phyloP scores from a whole-genome alignment of 139 green algal species.

The Picochlorum sp. region DNA sequence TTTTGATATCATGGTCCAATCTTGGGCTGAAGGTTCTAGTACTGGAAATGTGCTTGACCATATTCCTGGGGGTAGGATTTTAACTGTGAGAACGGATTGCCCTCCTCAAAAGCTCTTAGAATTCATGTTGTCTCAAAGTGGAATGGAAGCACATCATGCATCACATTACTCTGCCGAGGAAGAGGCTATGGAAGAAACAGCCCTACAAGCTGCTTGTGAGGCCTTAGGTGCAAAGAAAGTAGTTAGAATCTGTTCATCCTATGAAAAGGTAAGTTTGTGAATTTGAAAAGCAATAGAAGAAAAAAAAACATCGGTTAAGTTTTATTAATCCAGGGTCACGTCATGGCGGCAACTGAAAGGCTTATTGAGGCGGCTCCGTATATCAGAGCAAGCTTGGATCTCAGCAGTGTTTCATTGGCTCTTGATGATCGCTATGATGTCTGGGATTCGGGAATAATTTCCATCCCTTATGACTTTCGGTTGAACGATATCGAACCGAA shows the following conservation, averaged over 20 bases:
- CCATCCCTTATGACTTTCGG: slow-evolving; percentile 79
- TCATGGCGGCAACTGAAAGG: slow-evolving; percentile 47
- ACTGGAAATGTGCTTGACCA: slow-evolving; percentile 57
- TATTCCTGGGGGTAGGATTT: slow-evolving; percentile 52
- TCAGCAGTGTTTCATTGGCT: slow-evolving; percentile 51
- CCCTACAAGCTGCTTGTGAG: slow-evolving; percentile 24
- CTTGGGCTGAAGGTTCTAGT: slow-evolving; percentile 34
- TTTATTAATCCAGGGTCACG: slow-evolving; percentile 7
- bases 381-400: slow-evolving; percentile 58
- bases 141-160: slow-evolving; percentile 33
- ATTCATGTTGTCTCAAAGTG: slow-evolving; percentile 52
- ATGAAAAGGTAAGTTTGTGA: slow-evolving; percentile 10
- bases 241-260: slow-evolving; percentile 40
- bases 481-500: slow-evolving; percentile 43
- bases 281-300: neutral
- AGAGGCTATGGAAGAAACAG: slow-evolving; percentile 27
- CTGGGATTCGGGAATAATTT: slow-evolving; percentile 88
- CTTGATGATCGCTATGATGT: slow-evolving; percentile 90
- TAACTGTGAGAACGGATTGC: slow-evolving; percentile 78
- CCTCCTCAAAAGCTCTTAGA: slow-evolving; percentile 52
- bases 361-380: slow-evolving; percentile 59
- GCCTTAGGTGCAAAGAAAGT: slow-evolving; percentile 44
- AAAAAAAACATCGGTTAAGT: slow-evolving; percentile 8
- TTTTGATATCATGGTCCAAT: slow-evolving; percentile 72
- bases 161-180: slow-evolving; percentile 6